phyloP scores from a whole-genome alignment of 73 alveolate species.

The Durusdinium trenchii region DNA sequence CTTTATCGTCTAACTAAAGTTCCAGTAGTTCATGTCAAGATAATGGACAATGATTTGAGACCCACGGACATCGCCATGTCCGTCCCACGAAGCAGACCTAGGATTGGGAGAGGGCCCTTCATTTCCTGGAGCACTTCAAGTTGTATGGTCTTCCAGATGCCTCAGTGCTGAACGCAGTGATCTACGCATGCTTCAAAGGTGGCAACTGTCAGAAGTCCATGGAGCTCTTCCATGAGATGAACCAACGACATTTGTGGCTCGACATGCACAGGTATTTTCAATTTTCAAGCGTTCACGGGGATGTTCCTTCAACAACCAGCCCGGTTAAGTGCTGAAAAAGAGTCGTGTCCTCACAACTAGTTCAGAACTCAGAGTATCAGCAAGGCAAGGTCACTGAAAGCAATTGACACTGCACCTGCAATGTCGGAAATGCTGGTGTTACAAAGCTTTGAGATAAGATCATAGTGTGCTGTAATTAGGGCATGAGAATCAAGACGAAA shows the following conservation, averaged over 20 bases:
- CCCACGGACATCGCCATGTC: not conserved
- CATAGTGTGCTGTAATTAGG: no score
- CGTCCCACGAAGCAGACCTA: not conserved
- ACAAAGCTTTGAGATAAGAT: no score
- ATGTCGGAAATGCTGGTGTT: no score
- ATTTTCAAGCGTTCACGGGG: no score
- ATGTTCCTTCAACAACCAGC: no score
- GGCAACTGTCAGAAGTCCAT: not conserved
- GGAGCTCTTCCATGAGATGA: not conserved
- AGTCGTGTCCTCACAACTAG: no score
- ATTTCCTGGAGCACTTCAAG: not conserved
- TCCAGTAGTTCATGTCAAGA: not conserved
- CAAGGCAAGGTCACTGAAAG: no score
- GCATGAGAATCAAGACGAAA: no score
- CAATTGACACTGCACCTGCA: no score
- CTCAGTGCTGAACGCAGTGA: conserved; percentile 31
- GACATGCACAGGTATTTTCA: no score
- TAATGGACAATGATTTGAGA: not conserved
- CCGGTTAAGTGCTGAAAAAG: no score
- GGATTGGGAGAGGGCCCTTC: conserved; percentile 18
- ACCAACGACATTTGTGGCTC: not conserved
- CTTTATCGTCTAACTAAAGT: not conserved
- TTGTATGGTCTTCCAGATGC: not conserved
- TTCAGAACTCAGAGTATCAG: no score
- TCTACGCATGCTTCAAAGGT: conserved; percentile 3